These are phyloP conservation scores for Nannochloropsis oceanica DNA, from an alignment of 108 stramenopile species.

Conservation along the genomic window DNA sequence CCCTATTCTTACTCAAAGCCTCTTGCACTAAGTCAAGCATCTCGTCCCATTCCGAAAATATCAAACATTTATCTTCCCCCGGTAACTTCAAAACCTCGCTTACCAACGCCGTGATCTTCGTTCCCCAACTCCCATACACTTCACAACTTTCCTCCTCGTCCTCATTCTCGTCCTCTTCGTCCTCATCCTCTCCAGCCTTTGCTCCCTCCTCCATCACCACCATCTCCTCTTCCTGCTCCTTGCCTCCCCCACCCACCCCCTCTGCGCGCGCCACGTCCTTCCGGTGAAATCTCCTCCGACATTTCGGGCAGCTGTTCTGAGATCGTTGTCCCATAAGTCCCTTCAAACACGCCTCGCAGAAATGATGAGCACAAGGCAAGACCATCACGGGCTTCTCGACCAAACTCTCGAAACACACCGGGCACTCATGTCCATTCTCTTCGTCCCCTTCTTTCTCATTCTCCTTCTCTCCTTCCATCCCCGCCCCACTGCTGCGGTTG, in stretches of 20 bases:
- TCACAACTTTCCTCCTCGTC: not conserved
- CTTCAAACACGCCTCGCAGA: not conserved
- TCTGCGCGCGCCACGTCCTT: conserved; percentile 7
- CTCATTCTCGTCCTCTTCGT: not conserved
- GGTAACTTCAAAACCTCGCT: conserved; percentile 25
- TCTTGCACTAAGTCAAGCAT: conserved; percentile 61
- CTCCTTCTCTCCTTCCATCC: not conserved
- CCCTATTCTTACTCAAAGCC: conserved; percentile 39
- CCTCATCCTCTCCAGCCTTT: not conserved
- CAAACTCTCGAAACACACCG: not conserved
- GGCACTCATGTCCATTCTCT: not conserved
- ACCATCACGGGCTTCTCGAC: not conserved
- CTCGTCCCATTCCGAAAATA: conserved; percentile 65
- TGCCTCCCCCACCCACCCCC: not conserved
- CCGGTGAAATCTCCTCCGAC: conserved; percentile 29
- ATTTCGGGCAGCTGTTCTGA: conserved; percentile 39
- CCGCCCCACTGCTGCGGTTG: not conserved
- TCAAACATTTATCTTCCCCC: conserved; percentile 50
- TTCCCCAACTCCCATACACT: conserved; percentile 56
- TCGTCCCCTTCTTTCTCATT: not conserved
- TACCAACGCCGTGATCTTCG: conserved; percentile 42
- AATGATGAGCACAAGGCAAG: not conserved
- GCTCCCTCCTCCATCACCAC: not conserved
- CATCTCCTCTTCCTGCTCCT: not conserved
- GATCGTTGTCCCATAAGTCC: not conserved